Evolutionary conservation across 2,329 filamentous ascomycete species (phyloP).

Genomic region (Shiraia bambusicola): DNA sequence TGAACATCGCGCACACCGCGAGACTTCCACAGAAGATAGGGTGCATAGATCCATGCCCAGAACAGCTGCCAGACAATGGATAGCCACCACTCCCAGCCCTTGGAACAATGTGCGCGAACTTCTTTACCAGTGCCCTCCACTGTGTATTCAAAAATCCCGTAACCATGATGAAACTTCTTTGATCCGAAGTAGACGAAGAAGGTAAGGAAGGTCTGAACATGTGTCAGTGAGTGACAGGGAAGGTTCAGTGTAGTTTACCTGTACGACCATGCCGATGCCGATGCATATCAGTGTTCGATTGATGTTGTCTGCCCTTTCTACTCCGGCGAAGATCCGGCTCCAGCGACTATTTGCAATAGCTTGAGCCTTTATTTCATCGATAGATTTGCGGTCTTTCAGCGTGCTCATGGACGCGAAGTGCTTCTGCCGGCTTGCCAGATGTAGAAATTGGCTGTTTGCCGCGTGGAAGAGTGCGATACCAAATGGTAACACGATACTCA

Average conservation of each 20-base stretch:
- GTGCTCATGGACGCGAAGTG: conserved; percentile 30
- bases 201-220: conserved; percentile 13
- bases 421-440: conserved; percentile 37
- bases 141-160: conserved; percentile 34
- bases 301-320: conserved; percentile 30
- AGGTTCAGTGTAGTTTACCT: conserved; percentile 27
- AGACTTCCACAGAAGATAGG: conserved; percentile 39
- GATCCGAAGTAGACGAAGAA: conserved; percentile 36
- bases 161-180: conserved; percentile 37
- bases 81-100: conserved; percentile 43
- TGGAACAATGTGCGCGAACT: conserved; percentile 26
- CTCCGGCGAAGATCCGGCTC: conserved; percentile 24
- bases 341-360: conserved; percentile 26
- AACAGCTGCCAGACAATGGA: conserved; percentile 42
- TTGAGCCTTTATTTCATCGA: conserved; percentile 28
- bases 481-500: conserved; percentile 35
- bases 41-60: conserved; percentile 42
- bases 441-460: conserved; percentile 39
- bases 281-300: conserved; percentile 31
- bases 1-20: conserved; percentile 37
- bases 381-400: conserved; percentile 23
- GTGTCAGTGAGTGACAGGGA: background rate
- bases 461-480: conserved; percentile 38
- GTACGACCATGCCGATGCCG: conserved; percentile 27
- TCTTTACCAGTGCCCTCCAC: conserved; percentile 27